Evolutionary conservation across 2,329 filamentous ascomycete genomes (phyloP).

Genomic region (Alternaria burnsii): DNA sequence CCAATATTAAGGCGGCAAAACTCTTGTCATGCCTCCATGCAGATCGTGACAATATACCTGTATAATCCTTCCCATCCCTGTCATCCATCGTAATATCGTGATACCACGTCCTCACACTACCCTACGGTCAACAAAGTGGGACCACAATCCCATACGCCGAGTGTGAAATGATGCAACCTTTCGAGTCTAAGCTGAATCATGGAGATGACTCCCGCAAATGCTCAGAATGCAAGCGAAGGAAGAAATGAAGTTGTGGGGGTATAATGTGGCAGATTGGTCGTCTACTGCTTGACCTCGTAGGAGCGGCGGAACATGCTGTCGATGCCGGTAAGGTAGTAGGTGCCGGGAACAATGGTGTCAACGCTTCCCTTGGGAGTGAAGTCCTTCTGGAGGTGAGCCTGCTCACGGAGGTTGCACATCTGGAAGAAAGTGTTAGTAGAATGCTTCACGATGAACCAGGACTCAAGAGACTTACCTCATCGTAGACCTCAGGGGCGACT

Average conservation of each 20-base stretch:
- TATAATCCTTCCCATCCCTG: constrained; percentile 17
- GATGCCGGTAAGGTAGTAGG: constrained; percentile 61
- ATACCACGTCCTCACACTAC: constrained; percentile 9
- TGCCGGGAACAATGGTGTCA: constrained; percentile 57
- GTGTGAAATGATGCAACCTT: constrained; percentile 31
- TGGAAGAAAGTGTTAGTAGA: constrained; percentile 41
- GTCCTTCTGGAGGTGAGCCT: constrained; percentile 60
- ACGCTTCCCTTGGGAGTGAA: constrained; percentile 56
- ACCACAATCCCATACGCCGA: constrained; percentile 26
- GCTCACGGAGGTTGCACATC: constrained; percentile 63
- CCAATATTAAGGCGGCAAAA: constrained; percentile 20
- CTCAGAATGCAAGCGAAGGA: constrained; percentile 42
- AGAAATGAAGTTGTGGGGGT: constrained; percentile 30
- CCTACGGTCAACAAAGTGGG: constrained; percentile 9
- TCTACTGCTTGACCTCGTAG: constrained; percentile 60
- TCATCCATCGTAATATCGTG: constrained; percentile 27
- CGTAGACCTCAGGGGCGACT: constrained; percentile 60
- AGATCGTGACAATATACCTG: constrained; percentile 22
- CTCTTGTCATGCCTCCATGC: constrained; percentile 14
- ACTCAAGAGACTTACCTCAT: constrained; percentile 48
- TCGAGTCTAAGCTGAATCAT: constrained; percentile 41
- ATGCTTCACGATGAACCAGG: constrained; percentile 9
- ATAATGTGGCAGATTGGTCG: constrained; percentile 13
- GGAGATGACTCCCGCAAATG: constrained; percentile 48
- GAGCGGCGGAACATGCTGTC: constrained; percentile 62